Evolutionary conservation across 306 rosid genomes (phyloP).

Genomic region (Sicyos edulis): DNA sequence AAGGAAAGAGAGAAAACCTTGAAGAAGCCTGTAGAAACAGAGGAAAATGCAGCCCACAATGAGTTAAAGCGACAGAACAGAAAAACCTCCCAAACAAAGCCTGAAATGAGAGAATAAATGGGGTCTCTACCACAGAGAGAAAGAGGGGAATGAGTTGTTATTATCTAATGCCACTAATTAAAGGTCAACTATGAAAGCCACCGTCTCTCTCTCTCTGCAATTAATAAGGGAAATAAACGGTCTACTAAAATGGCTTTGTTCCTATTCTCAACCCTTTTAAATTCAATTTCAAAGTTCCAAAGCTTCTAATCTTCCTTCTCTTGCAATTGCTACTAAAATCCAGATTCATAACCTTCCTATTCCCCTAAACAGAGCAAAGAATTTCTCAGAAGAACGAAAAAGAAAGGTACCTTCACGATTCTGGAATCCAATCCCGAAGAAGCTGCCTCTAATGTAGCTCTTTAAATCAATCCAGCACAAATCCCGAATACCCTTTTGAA

Average conservation of each 20-base stretch:
- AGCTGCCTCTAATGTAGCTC: neutral
- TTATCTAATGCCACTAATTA: slow-evolving; percentile 12
- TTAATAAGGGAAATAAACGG: neutral
- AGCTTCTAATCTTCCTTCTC: no score
- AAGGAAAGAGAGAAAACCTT: slow-evolving; percentile 11
- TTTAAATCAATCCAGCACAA: neutral
- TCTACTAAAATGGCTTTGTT: neutral
- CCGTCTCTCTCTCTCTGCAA: slow-evolving; percentile 17
- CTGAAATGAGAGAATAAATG: slow-evolving; percentile 2
- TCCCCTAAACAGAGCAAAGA: neutral
- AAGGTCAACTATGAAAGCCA: slow-evolving; percentile 20
- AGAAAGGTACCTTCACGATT: neutral
- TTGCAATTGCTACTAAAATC: no score
- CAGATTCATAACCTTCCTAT: neutral
- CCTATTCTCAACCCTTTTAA: neutral
- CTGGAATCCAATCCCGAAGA: slow-evolving; percentile 13
- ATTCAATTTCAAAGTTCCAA: no score
- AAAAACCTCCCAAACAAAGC: neutral
- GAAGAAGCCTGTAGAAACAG: neutral
- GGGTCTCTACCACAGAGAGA: slow-evolving; percentile 4
- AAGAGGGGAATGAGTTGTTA: slow-evolving; percentile 12
- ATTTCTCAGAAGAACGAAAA: neutral
- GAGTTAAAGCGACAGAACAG: neutral
- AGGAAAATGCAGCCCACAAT: slow-evolving; percentile 3
- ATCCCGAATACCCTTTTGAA: neutral